phyloP scores from a whole-genome alignment of 1,139 yeast genomes.

The Protomyces gravidus region DNA sequence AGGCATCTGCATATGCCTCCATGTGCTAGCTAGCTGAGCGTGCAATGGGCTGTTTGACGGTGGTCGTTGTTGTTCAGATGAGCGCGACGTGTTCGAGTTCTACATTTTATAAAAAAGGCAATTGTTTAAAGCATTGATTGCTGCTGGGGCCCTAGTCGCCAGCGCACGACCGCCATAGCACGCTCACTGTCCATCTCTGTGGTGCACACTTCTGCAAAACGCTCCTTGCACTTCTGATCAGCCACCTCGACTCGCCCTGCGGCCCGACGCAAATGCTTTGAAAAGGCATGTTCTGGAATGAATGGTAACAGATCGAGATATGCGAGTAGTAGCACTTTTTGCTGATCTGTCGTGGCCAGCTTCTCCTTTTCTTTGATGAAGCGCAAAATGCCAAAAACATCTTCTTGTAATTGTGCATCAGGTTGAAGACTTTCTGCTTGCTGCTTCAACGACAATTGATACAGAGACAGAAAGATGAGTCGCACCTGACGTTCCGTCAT shows the following conservation, averaged over 20 bases:
- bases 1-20: constrained; percentile 6
- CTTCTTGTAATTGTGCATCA: not conserved
- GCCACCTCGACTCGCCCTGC: not conserved
- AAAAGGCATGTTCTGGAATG: not conserved
- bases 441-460: constrained; percentile 2
- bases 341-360: not conserved
- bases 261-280: not conserved
- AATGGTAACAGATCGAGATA: constrained; percentile 6
- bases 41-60: not conserved
- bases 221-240: not conserved
- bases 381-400: not conserved
- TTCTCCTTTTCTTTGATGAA: not conserved
- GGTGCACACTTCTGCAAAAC: constrained; percentile 10
- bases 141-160: not conserved
- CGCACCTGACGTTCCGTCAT: constrained; percentile 17
- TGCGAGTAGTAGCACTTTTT: not conserved
- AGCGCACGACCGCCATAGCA: not conserved
- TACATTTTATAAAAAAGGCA: not conserved
- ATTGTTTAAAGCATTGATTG: not conserved
- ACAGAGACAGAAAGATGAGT: constrained; percentile 7
- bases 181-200: constrained; percentile 22
- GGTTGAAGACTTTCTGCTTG: not conserved
- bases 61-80: not conserved
- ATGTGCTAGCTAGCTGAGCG: not conserved
- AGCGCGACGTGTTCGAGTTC: not conserved